phyloP scores from a whole-genome alignment of 164 flowering plant species.

The Santalum album region DNA sequence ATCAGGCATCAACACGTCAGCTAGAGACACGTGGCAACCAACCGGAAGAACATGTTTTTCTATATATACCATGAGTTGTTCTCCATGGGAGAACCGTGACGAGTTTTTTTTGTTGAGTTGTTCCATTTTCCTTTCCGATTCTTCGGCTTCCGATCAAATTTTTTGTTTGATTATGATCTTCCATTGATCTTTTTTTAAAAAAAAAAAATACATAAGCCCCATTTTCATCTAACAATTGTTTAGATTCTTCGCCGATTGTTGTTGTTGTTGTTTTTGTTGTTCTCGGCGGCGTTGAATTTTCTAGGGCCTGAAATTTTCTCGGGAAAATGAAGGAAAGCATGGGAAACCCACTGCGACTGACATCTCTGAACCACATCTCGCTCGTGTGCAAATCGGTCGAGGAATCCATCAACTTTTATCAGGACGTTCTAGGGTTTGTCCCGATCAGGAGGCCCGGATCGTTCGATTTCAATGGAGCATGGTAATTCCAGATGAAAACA shows the following conservation, averaged over 20 bases:
- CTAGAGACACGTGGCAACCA: neutral
- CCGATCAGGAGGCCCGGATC: conserved; percentile 76
- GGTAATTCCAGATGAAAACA: conserved; percentile 24
- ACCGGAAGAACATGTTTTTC: too few relatives aligned
- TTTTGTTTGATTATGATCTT: too few relatives aligned
- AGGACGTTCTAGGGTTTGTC: conserved; percentile 56
- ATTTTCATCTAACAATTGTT: too few relatives aligned
- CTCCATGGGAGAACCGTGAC: too few relatives aligned
- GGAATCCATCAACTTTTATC: conserved; percentile 55
- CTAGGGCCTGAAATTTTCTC: neutral
- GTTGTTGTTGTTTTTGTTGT: too few relatives aligned
- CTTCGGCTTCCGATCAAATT: too few relatives aligned
- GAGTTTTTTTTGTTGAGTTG: too few relatives aligned
- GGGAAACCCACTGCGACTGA: conserved; percentile 41
- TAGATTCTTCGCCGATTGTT: too few relatives aligned
- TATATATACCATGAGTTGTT: too few relatives aligned
- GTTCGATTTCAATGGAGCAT: conserved; percentile 75
- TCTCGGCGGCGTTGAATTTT: neutral
- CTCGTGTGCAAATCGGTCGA: conserved; percentile 55
- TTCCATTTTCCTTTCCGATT: too few relatives aligned
- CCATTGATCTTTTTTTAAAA: too few relatives aligned
- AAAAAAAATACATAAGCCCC: too few relatives aligned
- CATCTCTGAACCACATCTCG: conserved; percentile 73
- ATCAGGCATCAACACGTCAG: neutral
- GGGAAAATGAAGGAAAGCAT: conserved; percentile 25